These are phyloP conservation scores for Aspergillus transmontanensis DNA, from an alignment of 2,329 filamentous ascomycete species.

Conservation along the genomic window DNA sequence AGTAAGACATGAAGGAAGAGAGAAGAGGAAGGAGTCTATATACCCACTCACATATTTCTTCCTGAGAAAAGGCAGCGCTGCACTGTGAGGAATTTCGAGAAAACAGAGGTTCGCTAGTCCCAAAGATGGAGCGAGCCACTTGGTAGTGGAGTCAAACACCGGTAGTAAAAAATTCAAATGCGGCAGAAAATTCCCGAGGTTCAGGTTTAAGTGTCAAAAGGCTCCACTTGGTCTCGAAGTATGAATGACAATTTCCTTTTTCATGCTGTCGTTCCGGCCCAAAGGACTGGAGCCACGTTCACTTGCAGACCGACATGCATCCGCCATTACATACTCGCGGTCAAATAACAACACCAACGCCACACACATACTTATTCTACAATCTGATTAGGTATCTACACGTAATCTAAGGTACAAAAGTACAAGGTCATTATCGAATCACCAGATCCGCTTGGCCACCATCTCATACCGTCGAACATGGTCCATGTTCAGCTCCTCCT, in stretches of 20 bases:
- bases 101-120: neutral
- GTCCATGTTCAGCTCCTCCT: constrained; percentile 62
- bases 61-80: no score
- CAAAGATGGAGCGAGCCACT: neutral
- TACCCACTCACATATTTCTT: no score
- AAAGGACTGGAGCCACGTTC: neutral
- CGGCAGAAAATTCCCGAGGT: neutral
- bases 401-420: neutral
- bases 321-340: neutral
- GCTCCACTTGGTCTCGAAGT: neutral
- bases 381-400: neutral
- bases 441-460: constrained; percentile 98
- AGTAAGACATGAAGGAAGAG: neutral
- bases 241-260: neutral
- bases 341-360: neutral
- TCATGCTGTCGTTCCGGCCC: neutral
- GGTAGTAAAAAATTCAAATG: neutral
- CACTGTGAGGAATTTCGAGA: neutral
- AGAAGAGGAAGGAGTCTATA: neutral
- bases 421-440: constrained; percentile 15
- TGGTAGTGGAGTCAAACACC: neutral
- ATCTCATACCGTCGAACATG: constrained; percentile 83
- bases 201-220: neutral
- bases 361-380: neutral
- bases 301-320: neutral